These are phyloP conservation scores for Linum lewisii DNA, from an alignment of 345 rosid genomes.

Conservation along the genomic window DNA sequence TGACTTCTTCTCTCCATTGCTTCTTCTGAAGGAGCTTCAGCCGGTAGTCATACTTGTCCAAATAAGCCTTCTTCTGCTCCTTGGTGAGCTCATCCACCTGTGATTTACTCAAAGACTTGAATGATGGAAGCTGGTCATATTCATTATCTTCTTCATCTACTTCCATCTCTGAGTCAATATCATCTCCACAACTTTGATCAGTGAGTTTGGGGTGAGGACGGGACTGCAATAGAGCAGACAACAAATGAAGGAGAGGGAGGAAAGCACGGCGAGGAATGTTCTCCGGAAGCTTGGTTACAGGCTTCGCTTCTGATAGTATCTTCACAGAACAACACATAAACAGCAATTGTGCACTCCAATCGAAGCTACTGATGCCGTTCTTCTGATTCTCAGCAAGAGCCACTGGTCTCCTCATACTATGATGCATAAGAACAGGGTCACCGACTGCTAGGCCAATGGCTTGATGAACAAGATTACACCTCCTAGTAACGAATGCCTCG, in stretches of 20 bases:
- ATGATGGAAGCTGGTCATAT: slow-evolving; percentile 35
- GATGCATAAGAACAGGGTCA: slow-evolving; percentile 30
- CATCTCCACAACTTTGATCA: slow-evolving; percentile 21
- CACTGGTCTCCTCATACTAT: slow-evolving; percentile 37
- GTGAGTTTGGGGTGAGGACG: slow-evolving; percentile 30
- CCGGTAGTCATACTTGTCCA: slow-evolving; percentile 37
- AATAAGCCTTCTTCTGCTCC: slow-evolving; percentile 34
- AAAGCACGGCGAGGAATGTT: slow-evolving; percentile 20
- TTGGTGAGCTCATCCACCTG: slow-evolving; percentile 29
- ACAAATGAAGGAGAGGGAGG: slow-evolving; percentile 30
- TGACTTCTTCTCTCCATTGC: slow-evolving; percentile 36
- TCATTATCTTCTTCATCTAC: slow-evolving; percentile 24
- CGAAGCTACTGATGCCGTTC: slow-evolving; percentile 5
- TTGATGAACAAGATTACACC: slow-evolving; percentile 34
- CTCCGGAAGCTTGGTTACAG: slow-evolving; percentile 20
- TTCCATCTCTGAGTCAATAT: slow-evolving; percentile 23
- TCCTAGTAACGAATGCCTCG: slow-evolving; percentile 38
- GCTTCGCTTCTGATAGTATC: slow-evolving; percentile 30
- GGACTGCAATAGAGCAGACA: too few species aligned
- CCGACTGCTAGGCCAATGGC: slow-evolving; percentile 43
- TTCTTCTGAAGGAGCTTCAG: slow-evolving; percentile 36
- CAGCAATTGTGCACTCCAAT: slow-evolving; percentile 52
- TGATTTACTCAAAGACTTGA: slow-evolving; percentile 33
- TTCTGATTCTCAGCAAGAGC: slow-evolving; percentile 48
- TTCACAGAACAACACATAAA: slow-evolving; percentile 54